phyloP scores from a whole-genome alignment of 2,329 filamentous ascomycete species.

The Colletotrichum sp. region DNA sequence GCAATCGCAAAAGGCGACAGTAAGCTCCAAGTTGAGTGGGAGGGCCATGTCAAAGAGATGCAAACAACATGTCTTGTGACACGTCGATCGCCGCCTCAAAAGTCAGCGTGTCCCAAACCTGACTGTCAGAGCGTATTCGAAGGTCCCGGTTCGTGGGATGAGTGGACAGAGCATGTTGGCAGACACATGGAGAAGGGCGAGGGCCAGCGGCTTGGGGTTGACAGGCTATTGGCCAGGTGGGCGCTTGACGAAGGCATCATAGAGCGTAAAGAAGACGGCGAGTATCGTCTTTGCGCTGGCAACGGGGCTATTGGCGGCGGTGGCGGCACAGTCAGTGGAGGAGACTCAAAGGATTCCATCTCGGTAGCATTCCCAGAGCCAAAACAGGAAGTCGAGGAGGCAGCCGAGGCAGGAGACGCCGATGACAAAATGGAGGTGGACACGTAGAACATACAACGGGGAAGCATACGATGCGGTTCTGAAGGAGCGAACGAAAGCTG shows the following conservation, averaged over 20 bases:
- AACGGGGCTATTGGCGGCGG: slow-evolving; percentile 34
- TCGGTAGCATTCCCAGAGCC: slow-evolving; percentile 19
- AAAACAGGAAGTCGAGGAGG: slow-evolving; percentile 9
- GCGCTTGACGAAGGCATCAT: slow-evolving; percentile 69
- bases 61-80: slow-evolving; percentile 75
- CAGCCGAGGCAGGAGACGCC: neutral
- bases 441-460: neutral
- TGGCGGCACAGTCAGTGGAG: neutral
- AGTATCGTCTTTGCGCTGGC: slow-evolving; percentile 58
- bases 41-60: slow-evolving; percentile 70
- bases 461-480: neutral
- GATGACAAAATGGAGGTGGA: slow-evolving; percentile 7
- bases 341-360: slow-evolving; percentile 23
- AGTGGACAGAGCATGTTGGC: slow-evolving; percentile 91
- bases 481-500: neutral
- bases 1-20: slow-evolving; percentile 61
- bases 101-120: slow-evolving; percentile 72
- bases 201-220: slow-evolving; percentile 61
- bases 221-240: slow-evolving; percentile 64
- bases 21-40: slow-evolving; percentile 67
- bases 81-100: slow-evolving; percentile 71
- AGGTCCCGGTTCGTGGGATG: slow-evolving; percentile 80
- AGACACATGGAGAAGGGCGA: slow-evolving; percentile 83
- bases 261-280: slow-evolving; percentile 59
- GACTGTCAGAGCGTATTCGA: slow-evolving; percentile 77